Evolutionary conservation across 1,284 basidiomycete genomes (phyloP).

Genomic region (Leucoagaricus sp.): DNA sequence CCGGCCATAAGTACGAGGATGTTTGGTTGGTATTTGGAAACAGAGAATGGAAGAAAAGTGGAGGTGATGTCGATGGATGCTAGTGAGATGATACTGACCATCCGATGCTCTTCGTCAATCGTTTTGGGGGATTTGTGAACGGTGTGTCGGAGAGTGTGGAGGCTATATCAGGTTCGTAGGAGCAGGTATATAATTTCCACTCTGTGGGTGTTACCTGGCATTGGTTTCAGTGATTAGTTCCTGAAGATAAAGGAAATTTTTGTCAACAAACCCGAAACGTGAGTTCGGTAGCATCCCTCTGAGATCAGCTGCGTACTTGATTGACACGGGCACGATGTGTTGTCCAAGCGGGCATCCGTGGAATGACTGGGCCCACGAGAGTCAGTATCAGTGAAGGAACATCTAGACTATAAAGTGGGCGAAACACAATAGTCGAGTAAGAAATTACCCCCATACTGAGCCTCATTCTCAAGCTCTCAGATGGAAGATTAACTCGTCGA

Average conservation of each 20-base stretch:
- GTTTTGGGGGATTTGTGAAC: slow-evolving; percentile 63
- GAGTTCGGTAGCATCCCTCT: slow-evolving; percentile 70
- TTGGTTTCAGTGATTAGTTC: neutral
- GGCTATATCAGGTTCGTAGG: slow-evolving; percentile 68
- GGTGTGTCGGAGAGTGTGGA: slow-evolving; percentile 73
- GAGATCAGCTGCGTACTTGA: slow-evolving; percentile 65
- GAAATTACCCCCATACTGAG: slow-evolving; percentile 5
- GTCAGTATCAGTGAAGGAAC: slow-evolving; percentile 60
- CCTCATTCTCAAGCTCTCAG: too few species aligned
- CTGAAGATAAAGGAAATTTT: neutral
- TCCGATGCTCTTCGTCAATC: slow-evolving; percentile 72
- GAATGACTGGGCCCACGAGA: slow-evolving; percentile 52
- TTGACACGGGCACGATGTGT: slow-evolving; percentile 59
- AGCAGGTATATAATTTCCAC: slow-evolving; percentile 52
- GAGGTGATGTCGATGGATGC: neutral
- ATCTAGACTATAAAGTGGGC: slow-evolving; percentile 52
- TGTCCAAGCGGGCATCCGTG: slow-evolving; percentile 50
- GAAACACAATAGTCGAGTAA: slow-evolving; percentile 14
- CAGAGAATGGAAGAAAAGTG: slow-evolving; percentile 25
- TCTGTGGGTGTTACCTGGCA: slow-evolving; percentile 55
- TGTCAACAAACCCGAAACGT: slow-evolving; percentile 49
- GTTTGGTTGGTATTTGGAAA: neutral
- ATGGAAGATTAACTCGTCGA: too few species aligned
- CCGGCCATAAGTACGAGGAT: slow-evolving; percentile 73
- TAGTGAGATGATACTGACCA: slow-evolving; percentile 43